Percentiles rank a stretch among this genome's conserved stretches.
These are phyloP conservation scores for Lentinula aciculospora DNA, from an alignment of 768 basidiomycete species.

Conservation along the genomic window DNA sequence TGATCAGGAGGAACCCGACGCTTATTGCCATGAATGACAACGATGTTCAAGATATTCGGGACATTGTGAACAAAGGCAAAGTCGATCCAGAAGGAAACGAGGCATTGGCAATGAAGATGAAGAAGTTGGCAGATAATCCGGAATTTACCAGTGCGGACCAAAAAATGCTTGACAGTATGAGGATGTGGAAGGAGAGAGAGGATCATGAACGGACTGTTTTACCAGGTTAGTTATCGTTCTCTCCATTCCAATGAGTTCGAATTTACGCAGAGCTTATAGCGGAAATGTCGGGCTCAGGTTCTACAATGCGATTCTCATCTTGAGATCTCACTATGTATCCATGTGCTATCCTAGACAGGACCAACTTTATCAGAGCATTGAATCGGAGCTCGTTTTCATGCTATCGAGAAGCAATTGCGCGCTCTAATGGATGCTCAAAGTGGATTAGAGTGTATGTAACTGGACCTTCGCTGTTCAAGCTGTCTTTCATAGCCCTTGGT, in stretches of 20 bases:
- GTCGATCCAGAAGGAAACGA: conserved; percentile 33
- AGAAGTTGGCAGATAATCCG: conserved; percentile 38
- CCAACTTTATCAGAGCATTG: not conserved
- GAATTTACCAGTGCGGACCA: conserved; percentile 22
- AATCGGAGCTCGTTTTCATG: too few relatives aligned
- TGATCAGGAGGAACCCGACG: conserved; percentile 70
- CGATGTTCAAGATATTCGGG: conserved; percentile 76
- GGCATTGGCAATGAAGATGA: conserved; percentile 37
- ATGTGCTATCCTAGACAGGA: not conserved
- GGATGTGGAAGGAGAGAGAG: conserved; percentile 20
- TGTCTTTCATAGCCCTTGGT: not conserved
- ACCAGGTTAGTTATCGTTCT: not conserved
- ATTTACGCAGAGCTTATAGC: not conserved
- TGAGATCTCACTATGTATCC: not conserved
- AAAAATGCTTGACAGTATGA: conserved; percentile 25
- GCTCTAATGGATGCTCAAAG: too few relatives aligned
- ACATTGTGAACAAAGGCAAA: conserved; percentile 24
- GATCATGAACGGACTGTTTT: conserved; percentile 8
- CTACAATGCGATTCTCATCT: not conserved
- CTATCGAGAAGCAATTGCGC: too few relatives aligned
- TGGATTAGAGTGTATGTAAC: not conserved
- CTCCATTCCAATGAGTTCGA: not conserved
- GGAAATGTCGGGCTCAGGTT: not conserved
- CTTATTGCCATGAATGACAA: conserved; percentile 68
- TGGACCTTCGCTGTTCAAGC: not conserved